Evolutionary conservation across 2,329 filamentous ascomycete genomes (phyloP).

Genomic region (Ophiostoma sp.): DNA sequence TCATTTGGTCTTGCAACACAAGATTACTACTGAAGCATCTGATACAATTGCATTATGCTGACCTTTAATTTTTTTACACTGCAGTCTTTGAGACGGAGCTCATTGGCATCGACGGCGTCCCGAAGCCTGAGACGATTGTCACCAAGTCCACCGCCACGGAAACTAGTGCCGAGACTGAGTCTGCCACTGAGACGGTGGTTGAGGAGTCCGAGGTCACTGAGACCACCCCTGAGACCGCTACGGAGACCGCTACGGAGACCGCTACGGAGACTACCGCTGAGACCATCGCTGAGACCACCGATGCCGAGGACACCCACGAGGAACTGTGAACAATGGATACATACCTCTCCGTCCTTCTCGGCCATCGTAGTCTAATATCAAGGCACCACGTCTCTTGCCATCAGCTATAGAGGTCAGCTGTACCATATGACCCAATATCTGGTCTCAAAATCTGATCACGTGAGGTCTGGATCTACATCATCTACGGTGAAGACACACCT

Average conservation of each 20-base stretch:
- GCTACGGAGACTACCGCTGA: slow-evolving; percentile 39
- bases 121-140: slow-evolving; percentile 44
- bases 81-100: slow-evolving; percentile 67
- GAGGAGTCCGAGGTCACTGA: slow-evolving; percentile 34
- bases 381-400: no score
- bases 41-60: neutral
- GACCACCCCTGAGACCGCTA: slow-evolving; percentile 39
- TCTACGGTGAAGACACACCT: no score
- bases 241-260: slow-evolving; percentile 35
- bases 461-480: no score
- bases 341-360: neutral
- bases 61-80: neutral
- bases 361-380: no score
- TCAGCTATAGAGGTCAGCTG: no score
- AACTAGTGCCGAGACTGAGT: no score
- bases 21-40: neutral
- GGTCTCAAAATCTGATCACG: neutral
- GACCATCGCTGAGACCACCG: slow-evolving; percentile 42
- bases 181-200: slow-evolving; percentile 28
- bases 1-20: no score
- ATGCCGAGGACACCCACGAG: neutral
- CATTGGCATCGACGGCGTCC: slow-evolving; percentile 72
- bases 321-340: neutral
- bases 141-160: slow-evolving; percentile 34
- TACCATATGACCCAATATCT: neutral